A percentile compares a stretch with the other conserved stretches of the same genome.
Conservation (phyloP, 1,139 yeast species). For the Candida gigantensis region DNA sequence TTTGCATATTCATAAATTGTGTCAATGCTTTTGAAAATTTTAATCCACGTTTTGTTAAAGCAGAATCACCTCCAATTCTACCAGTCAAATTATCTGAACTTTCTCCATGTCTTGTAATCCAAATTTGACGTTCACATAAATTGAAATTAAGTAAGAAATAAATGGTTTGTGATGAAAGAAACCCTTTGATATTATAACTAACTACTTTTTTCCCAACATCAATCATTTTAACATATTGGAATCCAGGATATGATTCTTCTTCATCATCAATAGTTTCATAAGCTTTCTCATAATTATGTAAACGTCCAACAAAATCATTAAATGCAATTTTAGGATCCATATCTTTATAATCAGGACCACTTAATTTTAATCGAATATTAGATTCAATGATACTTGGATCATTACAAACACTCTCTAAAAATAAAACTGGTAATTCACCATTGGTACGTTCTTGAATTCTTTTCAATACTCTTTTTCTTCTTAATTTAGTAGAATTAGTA, state of each 20-base stretch:
- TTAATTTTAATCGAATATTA: constrained; percentile 79
- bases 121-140: constrained; percentile 85
- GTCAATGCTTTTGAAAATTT: constrained; percentile 73
- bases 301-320: constrained; percentile 77
- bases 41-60: constrained; percentile 74
- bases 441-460: constrained; percentile 69
- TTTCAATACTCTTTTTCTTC: constrained; percentile 69
- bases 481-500: constrained; percentile 78
- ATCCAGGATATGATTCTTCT: constrained; percentile 59
- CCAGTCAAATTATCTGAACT: constrained; percentile 82
- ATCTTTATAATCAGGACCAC: constrained; percentile 89
- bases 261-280: constrained; percentile 86
- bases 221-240: constrained; percentile 92
- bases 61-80: constrained; percentile 87
- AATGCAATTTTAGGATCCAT: constrained; percentile 84
- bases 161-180: constrained; percentile 89
- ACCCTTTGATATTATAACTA: constrained; percentile 88
- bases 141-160: constrained; percentile 89
- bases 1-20: constrained; percentile 71
- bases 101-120: constrained; percentile 96
- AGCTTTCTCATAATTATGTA: constrained; percentile 82
- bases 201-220: constrained; percentile 94
- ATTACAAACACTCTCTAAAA: constrained; percentile 84
- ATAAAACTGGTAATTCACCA: constrained; percentile 78
- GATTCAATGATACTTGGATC: constrained; percentile 75